Conservation (phyloP, 768 basidiomycete genomes). For the Kwoniella mangroviensis region DNA sequence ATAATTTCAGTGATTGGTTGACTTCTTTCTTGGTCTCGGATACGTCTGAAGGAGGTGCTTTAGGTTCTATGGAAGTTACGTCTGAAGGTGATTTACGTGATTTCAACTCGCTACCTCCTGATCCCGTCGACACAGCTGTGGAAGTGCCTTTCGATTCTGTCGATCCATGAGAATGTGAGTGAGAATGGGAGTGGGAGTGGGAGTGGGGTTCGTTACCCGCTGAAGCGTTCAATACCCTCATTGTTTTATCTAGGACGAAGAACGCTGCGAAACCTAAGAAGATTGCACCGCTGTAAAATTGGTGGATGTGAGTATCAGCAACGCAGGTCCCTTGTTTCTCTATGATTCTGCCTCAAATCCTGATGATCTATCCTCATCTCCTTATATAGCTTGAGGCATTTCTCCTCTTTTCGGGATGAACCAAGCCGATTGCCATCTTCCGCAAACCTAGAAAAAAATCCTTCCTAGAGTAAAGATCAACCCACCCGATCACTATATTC, state of each 20-base stretch:
- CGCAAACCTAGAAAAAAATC: background rate
- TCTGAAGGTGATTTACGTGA: conserved; percentile 58
- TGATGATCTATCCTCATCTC: too few relatives aligned
- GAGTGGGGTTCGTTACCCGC: conserved; percentile 63
- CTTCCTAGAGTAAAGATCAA: conserved; percentile 15
- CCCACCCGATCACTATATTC: conserved; percentile 85
- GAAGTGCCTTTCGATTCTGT: conserved; percentile 55
- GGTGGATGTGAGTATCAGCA: background rate
- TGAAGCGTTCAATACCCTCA: conserved; percentile 75
- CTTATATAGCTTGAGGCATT: too few relatives aligned
- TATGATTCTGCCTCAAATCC: too few relatives aligned
- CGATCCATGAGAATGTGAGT: conserved; percentile 56
- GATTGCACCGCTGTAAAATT: conserved; percentile 62
- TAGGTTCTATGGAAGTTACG: conserved; percentile 25
- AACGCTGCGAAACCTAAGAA: conserved; percentile 86
- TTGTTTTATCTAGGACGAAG: conserved; percentile 90
- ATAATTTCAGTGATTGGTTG: conserved; percentile 66
- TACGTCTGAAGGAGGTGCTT: conserved; percentile 13
- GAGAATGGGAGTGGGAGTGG: conserved; percentile 68
- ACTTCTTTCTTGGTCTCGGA: conserved; percentile 10
- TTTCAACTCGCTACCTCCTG: conserved; percentile 16
- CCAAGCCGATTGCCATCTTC: too few relatives aligned
- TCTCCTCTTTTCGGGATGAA: too few relatives aligned
- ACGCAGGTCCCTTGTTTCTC: too few relatives aligned
- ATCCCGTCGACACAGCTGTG: conserved; percentile 16